phyloP scores from a whole-genome alignment of 1,139 yeast species.

The Pichia terricola region DNA sequence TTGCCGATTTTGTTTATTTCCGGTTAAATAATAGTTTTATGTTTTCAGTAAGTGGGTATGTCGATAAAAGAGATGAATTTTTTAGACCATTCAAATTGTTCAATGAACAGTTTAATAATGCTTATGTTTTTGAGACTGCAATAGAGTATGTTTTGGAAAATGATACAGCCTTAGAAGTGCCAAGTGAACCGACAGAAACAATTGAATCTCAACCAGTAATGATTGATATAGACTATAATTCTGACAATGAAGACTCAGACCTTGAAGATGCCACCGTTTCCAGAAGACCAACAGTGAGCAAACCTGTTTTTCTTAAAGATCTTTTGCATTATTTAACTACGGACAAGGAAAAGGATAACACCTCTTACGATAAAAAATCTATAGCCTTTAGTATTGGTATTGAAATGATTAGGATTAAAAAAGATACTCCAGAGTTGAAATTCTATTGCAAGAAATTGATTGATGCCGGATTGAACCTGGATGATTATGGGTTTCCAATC shows the following conservation, averaged over 20 bases:
- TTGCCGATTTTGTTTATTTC: slow-evolving; percentile 21
- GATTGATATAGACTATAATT: slow-evolving; percentile 13
- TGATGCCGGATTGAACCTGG: slow-evolving; percentile 38
- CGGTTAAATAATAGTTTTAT: slow-evolving; percentile 15
- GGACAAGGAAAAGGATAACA: slow-evolving; percentile 32
- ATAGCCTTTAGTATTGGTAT: slow-evolving; percentile 47
- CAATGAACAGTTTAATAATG: too few relatives aligned
- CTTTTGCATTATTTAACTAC: slow-evolving; percentile 42
- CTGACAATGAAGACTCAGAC: slow-evolving; percentile 40
- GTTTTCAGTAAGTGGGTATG: slow-evolving; percentile 18
- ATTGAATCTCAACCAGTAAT: slow-evolving; percentile 5
- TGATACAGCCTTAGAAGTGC: slow-evolving; percentile 3
- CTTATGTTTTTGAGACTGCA: too few relatives aligned
- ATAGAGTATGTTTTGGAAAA: not conserved
- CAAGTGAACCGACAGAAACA: not conserved
- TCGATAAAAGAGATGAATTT: slow-evolving; percentile 7
- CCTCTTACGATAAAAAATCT: slow-evolving; percentile 42
- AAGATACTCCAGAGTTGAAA: slow-evolving; percentile 46
- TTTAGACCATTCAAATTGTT: slow-evolving; percentile 4
- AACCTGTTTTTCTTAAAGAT: slow-evolving; percentile 57
- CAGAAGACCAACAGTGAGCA: slow-evolving; percentile 29
- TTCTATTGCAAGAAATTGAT: slow-evolving; percentile 41
- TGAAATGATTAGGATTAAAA: slow-evolving; percentile 44
- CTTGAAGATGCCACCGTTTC: slow-evolving; percentile 35
- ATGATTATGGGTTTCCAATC: slow-evolving; percentile 34